These are phyloP conservation scores for Oryza australiensis DNA, from an alignment of 176 grass and related monocot genomes.

Conservation along the genomic window DNA sequence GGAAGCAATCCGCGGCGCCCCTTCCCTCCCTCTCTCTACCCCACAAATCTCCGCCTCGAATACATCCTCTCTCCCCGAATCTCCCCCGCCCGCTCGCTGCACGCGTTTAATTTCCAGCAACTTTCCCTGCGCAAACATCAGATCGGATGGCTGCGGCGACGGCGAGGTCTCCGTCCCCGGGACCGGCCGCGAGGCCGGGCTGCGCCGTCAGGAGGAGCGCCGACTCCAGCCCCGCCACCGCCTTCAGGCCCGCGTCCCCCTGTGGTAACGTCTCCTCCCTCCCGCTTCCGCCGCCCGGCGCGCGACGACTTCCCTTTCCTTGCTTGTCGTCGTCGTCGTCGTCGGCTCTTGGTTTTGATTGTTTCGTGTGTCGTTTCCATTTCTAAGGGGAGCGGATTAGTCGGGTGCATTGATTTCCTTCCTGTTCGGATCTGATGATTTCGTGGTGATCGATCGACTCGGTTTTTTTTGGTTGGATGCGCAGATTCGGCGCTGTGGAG, in stretches of 20 bases:
- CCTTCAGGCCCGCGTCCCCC: conserved; percentile 3
- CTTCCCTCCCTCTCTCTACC: background rate
- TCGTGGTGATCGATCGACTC: background rate
- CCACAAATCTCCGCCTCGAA: background rate
- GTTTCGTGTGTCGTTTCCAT: background rate
- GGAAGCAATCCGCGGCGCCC: background rate
- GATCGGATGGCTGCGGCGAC: conserved; percentile 32
- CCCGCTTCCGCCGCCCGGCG: background rate
- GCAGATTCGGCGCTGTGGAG: conserved; percentile 54
- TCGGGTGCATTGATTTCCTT: background rate
- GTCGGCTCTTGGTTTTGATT: no score
- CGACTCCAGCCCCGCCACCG: conserved; percentile 37
- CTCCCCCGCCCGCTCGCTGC: background rate
- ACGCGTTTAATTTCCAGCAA: background rate
- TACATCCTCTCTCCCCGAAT: background rate
- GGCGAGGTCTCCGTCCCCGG: conserved; percentile 52
- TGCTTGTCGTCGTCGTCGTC: no score
- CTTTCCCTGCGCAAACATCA: background rate
- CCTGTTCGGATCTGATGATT: background rate
- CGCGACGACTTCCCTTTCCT: background rate
- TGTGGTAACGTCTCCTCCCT: background rate
- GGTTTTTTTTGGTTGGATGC: background rate
- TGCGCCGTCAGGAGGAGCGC: conserved; percentile 43
- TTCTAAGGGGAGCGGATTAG: background rate
- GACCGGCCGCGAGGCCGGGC: conserved; percentile 23